Conservation (phyloP, 306 rosid species). For the Vigna angularis region DNA sequence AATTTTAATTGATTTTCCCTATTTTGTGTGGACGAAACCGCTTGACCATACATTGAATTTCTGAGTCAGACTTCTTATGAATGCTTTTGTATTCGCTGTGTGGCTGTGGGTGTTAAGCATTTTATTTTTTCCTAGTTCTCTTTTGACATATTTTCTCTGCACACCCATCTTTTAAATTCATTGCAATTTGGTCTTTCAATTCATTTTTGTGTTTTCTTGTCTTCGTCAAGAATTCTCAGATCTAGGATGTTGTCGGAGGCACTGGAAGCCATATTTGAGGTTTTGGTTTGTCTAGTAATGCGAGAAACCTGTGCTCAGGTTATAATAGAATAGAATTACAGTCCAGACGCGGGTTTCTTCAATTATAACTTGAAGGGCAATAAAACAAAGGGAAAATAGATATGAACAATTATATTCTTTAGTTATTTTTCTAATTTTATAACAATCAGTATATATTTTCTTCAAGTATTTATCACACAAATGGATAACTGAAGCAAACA, state of each 20-base stretch:
- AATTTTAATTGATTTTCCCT: constrained; percentile 24
- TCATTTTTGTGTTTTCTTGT: not conserved
- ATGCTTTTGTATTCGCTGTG: not conserved
- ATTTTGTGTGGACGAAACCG: not conserved
- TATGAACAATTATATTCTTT: not conserved
- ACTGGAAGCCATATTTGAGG: constrained; percentile 28
- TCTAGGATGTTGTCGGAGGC: constrained; percentile 20
- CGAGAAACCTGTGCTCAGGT: not conserved
- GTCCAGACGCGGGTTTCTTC: not conserved
- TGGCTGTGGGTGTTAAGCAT: constrained; percentile 2
- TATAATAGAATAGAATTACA: too few species aligned
- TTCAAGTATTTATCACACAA: constrained; percentile 24
- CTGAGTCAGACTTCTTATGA: constrained; percentile 19
- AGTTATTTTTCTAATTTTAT: constrained; percentile 11
- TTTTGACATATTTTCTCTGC: constrained; percentile 7
- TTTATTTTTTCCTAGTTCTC: not conserved
- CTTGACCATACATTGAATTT: not conserved
- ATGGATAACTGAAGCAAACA: constrained; percentile 1
- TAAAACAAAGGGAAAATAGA: constrained; percentile 27
- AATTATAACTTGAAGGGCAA: not conserved
- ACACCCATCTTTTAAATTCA: constrained; percentile 9
- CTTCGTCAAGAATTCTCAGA: constrained; percentile 6
- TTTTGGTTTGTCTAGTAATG: constrained; percentile 23
- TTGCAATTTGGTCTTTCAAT: constrained; percentile 29
- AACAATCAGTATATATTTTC: not conserved